These are phyloP conservation scores for Filobasidium wieringae DNA, from an alignment of 768 basidiomycete species.

Conservation along the genomic window DNA sequence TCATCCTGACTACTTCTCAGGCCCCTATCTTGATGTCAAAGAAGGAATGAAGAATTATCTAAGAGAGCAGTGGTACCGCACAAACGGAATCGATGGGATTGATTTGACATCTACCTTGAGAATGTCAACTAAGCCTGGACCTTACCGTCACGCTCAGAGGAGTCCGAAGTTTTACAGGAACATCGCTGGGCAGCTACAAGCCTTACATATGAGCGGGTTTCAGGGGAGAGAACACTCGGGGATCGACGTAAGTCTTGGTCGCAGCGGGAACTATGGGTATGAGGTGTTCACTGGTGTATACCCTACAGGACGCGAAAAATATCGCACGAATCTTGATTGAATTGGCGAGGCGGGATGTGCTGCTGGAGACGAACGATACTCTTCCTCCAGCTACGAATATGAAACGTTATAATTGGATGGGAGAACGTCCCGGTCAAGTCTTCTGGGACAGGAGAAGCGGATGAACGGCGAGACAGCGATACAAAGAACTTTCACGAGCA, in stretches of 20 bases:
- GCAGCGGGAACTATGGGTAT: neutral
- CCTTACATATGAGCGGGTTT: slow-evolving; percentile 62
- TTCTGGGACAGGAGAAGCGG: slow-evolving; percentile 15
- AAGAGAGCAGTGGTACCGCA: slow-evolving; percentile 19
- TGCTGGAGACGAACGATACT: slow-evolving; percentile 55
- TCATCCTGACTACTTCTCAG: slow-evolving; percentile 27
- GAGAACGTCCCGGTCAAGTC: slow-evolving; percentile 25
- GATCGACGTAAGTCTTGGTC: slow-evolving; percentile 59
- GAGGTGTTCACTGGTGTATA: neutral
- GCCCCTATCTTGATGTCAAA: slow-evolving; percentile 35
- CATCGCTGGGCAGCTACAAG: slow-evolving; percentile 60
- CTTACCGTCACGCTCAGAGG: neutral
- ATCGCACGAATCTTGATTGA: slow-evolving; percentile 68
- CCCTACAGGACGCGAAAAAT: slow-evolving; percentile 69
- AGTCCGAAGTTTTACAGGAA: slow-evolving; percentile 40
- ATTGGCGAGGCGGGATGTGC: slow-evolving; percentile 57
- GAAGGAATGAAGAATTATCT: slow-evolving; percentile 30
- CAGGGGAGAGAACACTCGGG: slow-evolving; percentile 77
- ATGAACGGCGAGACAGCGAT: too few species aligned
- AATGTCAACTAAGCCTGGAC: neutral
- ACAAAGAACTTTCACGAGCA: too few species aligned
- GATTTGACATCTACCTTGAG: neutral
- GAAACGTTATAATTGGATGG: slow-evolving; percentile 33
- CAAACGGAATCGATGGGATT: neutral
- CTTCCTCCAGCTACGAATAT: slow-evolving; percentile 13